phyloP scores from a whole-genome alignment of 2,329 filamentous ascomycete genomes.

The Colletotrichum cereale region DNA sequence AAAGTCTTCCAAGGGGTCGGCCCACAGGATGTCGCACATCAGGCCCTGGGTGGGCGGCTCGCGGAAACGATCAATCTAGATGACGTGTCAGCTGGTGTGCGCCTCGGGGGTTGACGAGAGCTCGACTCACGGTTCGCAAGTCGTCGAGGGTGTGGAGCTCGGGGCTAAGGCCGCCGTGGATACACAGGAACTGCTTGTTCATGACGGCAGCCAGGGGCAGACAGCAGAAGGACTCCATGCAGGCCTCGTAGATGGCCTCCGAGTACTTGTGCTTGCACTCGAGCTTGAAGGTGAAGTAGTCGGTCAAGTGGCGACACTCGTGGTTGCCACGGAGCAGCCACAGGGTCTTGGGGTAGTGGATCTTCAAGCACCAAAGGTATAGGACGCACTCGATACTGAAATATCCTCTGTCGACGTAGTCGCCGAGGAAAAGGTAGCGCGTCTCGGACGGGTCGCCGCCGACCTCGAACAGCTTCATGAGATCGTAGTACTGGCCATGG shows the following conservation, averaged over 20 bases:
- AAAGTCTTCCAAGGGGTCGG: constrained; percentile 97
- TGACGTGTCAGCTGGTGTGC: constrained; percentile 15
- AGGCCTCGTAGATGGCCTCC: constrained; percentile 94
- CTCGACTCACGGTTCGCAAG: constrained; percentile 76
- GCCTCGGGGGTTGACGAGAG: neutral
- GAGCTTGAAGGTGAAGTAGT: constrained; percentile 99
- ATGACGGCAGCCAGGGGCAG: constrained; percentile 95
- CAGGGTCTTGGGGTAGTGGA: constrained; percentile 97
- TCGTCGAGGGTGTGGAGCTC: constrained; percentile 97
- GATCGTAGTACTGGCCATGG: constrained; percentile 98
- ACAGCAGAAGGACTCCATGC: constrained; percentile 97
- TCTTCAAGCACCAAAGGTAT: constrained; percentile 98
- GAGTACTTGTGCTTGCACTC: constrained; percentile 99
- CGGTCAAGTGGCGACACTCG: constrained; percentile 97
- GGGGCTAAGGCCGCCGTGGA: constrained; percentile 95
- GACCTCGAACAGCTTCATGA: constrained; percentile 99
- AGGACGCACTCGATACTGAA: constrained; percentile 99
- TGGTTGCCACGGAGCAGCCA: constrained; percentile 98
- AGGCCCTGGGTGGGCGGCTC: constrained; percentile 97
- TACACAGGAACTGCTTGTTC: constrained; percentile 99
- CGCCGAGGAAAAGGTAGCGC: constrained; percentile 94
- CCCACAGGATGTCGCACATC: constrained; percentile 99
- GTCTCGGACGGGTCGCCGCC: constrained; percentile 97
- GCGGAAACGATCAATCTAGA: constrained; percentile 93
- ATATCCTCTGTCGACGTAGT: constrained; percentile 98